phyloP scores from a whole-genome alignment of 139 green algal genomes.

The Chlamydomonas urium region DNA sequence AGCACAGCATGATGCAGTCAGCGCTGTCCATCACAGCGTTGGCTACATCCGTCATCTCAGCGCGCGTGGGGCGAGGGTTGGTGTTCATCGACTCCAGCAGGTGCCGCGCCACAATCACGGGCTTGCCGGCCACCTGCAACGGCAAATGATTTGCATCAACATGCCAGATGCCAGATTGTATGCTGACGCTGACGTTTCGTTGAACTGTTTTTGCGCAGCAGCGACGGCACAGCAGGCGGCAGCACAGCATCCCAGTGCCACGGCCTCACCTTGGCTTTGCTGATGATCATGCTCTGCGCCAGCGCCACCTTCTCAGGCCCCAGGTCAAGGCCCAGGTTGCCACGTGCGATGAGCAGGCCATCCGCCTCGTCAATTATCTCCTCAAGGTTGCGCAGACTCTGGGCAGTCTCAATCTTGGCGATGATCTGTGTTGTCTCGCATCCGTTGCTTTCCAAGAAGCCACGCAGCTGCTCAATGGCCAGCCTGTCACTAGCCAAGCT shows the following conservation, averaged over 20 bases:
- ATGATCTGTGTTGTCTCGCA: slow-evolving; percentile 47
- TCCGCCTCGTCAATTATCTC: slow-evolving; percentile 50
- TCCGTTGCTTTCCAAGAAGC: slow-evolving; percentile 9
- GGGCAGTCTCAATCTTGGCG: slow-evolving; percentile 69
- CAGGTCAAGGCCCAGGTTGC: slow-evolving; percentile 55
- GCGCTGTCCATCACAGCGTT: slow-evolving; percentile 57
- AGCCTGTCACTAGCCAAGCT: slow-evolving; percentile 7
- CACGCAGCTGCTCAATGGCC: slow-evolving; percentile 24
- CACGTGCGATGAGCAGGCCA: slow-evolving; percentile 50
- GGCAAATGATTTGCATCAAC: too few species aligned
- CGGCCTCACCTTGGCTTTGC: slow-evolving; percentile 43
- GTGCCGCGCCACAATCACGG: slow-evolving; percentile 46
- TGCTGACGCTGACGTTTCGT: too few species aligned
- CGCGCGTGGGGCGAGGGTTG: slow-evolving; percentile 56
- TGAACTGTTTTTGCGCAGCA: too few species aligned
- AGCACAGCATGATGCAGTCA: slow-evolving; percentile 51
- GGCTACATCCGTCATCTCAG: slow-evolving; percentile 63
- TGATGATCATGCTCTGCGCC: slow-evolving; percentile 40
- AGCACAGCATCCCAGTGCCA: slow-evolving; percentile 1
- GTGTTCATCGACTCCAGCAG: slow-evolving; percentile 52
- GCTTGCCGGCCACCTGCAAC: slow-evolving; percentile 46
- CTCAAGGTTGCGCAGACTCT: slow-evolving; percentile 60
- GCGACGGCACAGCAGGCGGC: too few species aligned
- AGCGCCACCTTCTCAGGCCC: slow-evolving; percentile 53
- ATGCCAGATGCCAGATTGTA: too few species aligned